These are phyloP conservation scores for Tylopilus balloui DNA, from an alignment of 768 basidiomycete genomes.

Conservation along the genomic window DNA sequence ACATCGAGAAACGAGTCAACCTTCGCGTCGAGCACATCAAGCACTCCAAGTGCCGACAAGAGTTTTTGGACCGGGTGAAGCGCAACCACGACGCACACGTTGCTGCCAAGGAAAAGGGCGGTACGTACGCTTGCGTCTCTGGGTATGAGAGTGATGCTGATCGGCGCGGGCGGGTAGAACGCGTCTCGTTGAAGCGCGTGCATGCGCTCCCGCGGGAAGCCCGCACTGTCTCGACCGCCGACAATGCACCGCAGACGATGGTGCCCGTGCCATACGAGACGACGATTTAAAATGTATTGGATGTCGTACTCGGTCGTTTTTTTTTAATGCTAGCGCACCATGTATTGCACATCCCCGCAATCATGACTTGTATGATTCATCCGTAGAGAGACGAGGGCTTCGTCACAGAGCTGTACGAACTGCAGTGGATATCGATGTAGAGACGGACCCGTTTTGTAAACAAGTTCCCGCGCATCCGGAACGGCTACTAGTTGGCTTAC, in stretches of 20 bases:
- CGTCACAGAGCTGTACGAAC: too few relatives aligned
- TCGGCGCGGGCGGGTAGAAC: slow-evolving; percentile 47
- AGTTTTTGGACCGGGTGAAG: slow-evolving; percentile 96
- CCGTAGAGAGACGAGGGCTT: neutral
- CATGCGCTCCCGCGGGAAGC: slow-evolving; percentile 80
- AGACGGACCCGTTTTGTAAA: too few relatives aligned
- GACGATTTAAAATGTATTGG: slow-evolving; percentile 63
- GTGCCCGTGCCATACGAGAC: slow-evolving; percentile 93
- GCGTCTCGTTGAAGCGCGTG: slow-evolving; percentile 79
- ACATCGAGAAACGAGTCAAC: slow-evolving; percentile 99
- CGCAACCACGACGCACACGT: slow-evolving; percentile 78
- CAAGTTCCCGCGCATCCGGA: too few relatives aligned
- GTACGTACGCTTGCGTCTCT: slow-evolving; percentile 38
- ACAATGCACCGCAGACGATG: slow-evolving; percentile 91
- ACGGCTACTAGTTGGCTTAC: neutral
- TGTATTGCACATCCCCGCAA: slow-evolving; percentile 17
- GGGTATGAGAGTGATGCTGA: neutral
- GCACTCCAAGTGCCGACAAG: slow-evolving; percentile 97
- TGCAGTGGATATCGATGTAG: too few relatives aligned
- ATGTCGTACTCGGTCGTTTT: slow-evolving; percentile 1
- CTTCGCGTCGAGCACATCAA: slow-evolving; percentile 91
- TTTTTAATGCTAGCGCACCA: slow-evolving; percentile 17
- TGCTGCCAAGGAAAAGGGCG: slow-evolving; percentile 87
- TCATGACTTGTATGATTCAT: slow-evolving; percentile 9
- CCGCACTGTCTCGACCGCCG: slow-evolving; percentile 61